These are phyloP conservation scores for Blastobotrys aristatus DNA, from an alignment of 1,139 yeast genomes.

Conservation along the genomic window DNA sequence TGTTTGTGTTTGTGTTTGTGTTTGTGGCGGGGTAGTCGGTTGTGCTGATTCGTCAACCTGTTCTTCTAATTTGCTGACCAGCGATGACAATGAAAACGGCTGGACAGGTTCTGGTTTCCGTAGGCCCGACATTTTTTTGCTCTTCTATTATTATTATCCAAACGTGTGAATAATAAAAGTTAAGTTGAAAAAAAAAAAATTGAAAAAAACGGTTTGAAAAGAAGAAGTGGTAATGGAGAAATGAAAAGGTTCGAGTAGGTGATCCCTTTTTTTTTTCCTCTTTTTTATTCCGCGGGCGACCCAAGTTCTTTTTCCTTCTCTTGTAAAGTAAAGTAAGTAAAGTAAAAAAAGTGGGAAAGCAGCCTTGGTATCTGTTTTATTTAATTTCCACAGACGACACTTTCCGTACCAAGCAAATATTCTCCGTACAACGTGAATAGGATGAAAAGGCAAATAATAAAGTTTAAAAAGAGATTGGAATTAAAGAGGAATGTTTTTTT, in stretches of 20 bases:
- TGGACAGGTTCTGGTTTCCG: slow-evolving; percentile 9
- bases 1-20: background rate
- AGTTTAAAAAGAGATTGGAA: too few species aligned
- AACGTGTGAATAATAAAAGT: background rate
- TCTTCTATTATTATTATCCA: too few species aligned
- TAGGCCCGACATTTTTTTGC: slow-evolving; percentile 4
- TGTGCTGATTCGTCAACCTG: background rate
- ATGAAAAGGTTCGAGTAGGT: background rate
- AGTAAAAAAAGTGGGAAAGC: too few species aligned
- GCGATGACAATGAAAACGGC: slow-evolving; percentile 7
- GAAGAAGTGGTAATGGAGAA: background rate
- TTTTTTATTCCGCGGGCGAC: background rate
- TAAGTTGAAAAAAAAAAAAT: background rate
- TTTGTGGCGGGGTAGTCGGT: background rate
- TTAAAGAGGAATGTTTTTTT: too few species aligned
- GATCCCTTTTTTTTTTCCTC: background rate
- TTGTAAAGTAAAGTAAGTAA: too few species aligned
- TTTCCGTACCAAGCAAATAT: too few species aligned
- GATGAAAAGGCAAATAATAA: too few species aligned
- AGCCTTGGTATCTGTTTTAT: too few species aligned
- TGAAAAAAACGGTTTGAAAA: slow-evolving; percentile 2
- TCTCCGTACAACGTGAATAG: too few species aligned
- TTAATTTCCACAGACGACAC: too few species aligned
- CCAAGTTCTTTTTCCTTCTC: background rate
- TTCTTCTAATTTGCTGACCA: slow-evolving; percentile 10